Conservation (phyloP, 2,329 filamentous ascomycete genomes). For the Sordariomycetes sp. region DNA sequence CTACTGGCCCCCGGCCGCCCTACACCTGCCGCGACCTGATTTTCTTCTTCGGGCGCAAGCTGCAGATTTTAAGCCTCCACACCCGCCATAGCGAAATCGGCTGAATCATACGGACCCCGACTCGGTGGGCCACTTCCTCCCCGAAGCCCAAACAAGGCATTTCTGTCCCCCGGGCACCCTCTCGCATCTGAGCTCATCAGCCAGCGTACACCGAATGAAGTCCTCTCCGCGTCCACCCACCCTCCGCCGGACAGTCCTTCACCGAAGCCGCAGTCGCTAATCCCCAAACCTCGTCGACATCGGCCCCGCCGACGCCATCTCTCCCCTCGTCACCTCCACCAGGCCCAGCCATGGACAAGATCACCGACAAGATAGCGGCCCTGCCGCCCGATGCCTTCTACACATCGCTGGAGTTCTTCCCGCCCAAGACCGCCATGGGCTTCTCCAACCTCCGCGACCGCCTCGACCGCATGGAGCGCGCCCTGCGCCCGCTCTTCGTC, state of each 20-base stretch:
- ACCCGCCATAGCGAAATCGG: slow-evolving; percentile 1
- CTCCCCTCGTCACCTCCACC: not conserved
- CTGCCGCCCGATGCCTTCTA: slow-evolving; percentile 71
- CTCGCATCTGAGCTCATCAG: too few relatives aligned
- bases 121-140: not conserved
- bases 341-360: slow-evolving; percentile 62
- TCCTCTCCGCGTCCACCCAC: too few relatives aligned
- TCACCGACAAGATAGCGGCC: slow-evolving; percentile 89
- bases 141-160: not conserved
- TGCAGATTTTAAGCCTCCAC: not conserved
- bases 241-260: too few relatives aligned
- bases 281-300: not conserved
- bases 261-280: not conserved
- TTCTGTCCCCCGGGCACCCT: not conserved
- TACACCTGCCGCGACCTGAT: not conserved
- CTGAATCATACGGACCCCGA: not conserved
- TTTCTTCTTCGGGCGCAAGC: not conserved
- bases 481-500: slow-evolving; percentile 83
- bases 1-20: not conserved
- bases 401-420: slow-evolving; percentile 98
- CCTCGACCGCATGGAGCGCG: slow-evolving; percentile 87
- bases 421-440: slow-evolving; percentile 92
- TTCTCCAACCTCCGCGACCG: slow-evolving; percentile 88
- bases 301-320: not conserved
- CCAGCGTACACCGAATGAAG: too few relatives aligned